These are phyloP conservation scores for Trichoderma sp. DNA, from an alignment of 2,329 filamentous ascomycete species.

Conservation along the genomic window DNA sequence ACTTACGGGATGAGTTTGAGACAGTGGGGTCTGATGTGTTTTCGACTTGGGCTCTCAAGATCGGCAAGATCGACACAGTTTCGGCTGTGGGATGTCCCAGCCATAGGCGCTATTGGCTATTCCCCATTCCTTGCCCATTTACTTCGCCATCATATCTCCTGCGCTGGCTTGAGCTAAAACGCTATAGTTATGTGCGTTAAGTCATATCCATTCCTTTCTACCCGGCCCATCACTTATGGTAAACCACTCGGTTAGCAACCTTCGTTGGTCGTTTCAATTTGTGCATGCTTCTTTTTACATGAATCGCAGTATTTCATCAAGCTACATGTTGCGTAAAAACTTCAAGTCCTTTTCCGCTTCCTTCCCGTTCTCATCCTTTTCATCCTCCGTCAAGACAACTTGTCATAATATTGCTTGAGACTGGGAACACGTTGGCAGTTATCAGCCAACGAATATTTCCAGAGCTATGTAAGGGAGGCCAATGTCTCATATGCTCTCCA, in stretches of 20 bases:
- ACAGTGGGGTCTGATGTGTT: not conserved
- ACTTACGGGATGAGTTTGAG: slow-evolving; percentile 8
- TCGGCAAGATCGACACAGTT: not conserved
- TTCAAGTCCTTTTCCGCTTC: not conserved
- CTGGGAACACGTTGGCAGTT: slow-evolving; percentile 1
- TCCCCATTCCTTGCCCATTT: not conserved
- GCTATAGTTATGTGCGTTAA: slow-evolving; percentile 10
- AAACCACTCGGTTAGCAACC: not conserved
- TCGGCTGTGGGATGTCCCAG: not conserved
- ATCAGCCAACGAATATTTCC: not conserved
- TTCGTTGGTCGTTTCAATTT: not conserved
- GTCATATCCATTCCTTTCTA: slow-evolving; percentile 3
- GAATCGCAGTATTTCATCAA: not conserved
- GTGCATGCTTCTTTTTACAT: not conserved
- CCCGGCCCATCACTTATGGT: not conserved
- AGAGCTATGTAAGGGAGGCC: not conserved
- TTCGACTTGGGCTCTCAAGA: no score
- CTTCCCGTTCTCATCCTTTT: not conserved
- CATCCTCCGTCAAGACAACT: not conserved
- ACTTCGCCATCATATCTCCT: not conserved
- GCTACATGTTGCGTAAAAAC: not conserved
- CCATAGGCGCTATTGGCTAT: not conserved
- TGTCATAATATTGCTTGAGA: slow-evolving; percentile 1
- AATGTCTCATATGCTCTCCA: not conserved
- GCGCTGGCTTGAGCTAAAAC: not conserved